Evolutionary conservation across 108 stramenopile species (phyloP).

Genomic region (Nitzschia sp.): DNA sequence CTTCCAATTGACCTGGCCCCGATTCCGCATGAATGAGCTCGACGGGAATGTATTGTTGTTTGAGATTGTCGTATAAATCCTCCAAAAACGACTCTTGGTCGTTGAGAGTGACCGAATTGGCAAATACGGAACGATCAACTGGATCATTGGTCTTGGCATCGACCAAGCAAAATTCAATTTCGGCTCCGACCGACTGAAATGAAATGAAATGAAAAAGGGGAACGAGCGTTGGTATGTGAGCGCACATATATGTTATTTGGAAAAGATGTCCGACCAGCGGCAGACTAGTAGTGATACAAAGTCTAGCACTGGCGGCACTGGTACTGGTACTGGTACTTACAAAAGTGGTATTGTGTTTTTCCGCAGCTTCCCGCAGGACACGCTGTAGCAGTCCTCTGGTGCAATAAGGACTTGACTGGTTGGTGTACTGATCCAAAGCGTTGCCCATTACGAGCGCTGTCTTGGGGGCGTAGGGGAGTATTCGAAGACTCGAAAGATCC

Average conservation of each 20-base stretch:
- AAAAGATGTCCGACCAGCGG: too few species aligned
- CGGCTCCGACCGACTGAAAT: conserved; percentile 57
- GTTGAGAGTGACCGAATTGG: conserved; percentile 61
- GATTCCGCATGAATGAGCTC: conserved; percentile 75
- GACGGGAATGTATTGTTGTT: conserved; percentile 64
- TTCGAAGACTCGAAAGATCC: conserved; percentile 56
- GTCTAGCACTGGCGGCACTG: background rate
- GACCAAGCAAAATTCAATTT: conserved; percentile 70
- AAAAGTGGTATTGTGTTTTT: conserved; percentile 52
- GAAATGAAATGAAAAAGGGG: background rate
- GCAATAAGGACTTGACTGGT: conserved; percentile 58
- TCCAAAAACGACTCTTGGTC: conserved; percentile 73
- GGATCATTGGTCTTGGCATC: conserved; percentile 35
- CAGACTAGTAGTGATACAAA: too few species aligned
- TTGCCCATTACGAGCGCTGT: conserved; percentile 75
- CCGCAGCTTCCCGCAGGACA: conserved; percentile 46
- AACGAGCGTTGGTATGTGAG: background rate
- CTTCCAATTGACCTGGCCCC: conserved; percentile 79
- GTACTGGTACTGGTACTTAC: conserved; percentile 16
- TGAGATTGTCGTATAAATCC: conserved; percentile 61
- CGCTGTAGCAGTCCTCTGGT: conserved; percentile 61
- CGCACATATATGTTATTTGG: background rate
- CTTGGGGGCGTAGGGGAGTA: conserved; percentile 70
- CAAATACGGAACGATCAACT: conserved; percentile 66
- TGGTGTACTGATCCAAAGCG: conserved; percentile 51